phyloP scores from a whole-genome alignment of 768 basidiomycete genomes.

The Thelephora ganbajun region DNA sequence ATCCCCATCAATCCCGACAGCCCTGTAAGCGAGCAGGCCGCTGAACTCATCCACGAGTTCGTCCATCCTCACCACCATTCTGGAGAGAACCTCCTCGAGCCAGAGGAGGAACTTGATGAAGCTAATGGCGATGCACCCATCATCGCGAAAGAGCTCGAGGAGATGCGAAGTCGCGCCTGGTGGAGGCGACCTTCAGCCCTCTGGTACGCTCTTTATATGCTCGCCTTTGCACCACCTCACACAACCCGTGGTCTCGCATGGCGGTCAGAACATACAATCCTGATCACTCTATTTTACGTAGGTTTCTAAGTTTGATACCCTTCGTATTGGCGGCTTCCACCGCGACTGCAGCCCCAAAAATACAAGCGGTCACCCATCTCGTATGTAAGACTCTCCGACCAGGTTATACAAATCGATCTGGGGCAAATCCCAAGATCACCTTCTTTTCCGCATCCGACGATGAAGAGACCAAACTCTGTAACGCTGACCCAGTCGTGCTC shows the following conservation, averaged over 20 bases:
- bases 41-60: conserved; percentile 32
- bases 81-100: conserved; percentile 21
- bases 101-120: conserved; percentile 9
- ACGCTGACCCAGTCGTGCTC: conserved; percentile 57
- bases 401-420: conserved; percentile 19
- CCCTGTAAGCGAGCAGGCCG: conserved; percentile 28
- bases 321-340: conserved; percentile 40
- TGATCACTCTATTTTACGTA: conserved; percentile 12
- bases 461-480: conserved; percentile 26
- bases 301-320: conserved; percentile 44
- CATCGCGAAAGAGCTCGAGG: conserved; percentile 9
- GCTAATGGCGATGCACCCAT: conserved; percentile 9
- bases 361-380: conserved; percentile 63
- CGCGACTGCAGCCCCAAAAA: conserved; percentile 50
- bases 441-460: conserved; percentile 2
- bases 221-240: neutral
- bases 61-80: conserved; percentile 23
- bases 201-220: conserved; percentile 31
- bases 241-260: neutral
- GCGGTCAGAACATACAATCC: neutral
- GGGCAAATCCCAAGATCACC: neutral
- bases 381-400: conserved; percentile 58
- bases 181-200: conserved; percentile 61
- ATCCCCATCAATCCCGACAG: conserved; percentile 30
- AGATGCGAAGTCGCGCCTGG: conserved; percentile 38